phyloP scores from a whole-genome alignment of 2,329 filamentous ascomycete genomes.

The Colletotrichum graminicola region DNA sequence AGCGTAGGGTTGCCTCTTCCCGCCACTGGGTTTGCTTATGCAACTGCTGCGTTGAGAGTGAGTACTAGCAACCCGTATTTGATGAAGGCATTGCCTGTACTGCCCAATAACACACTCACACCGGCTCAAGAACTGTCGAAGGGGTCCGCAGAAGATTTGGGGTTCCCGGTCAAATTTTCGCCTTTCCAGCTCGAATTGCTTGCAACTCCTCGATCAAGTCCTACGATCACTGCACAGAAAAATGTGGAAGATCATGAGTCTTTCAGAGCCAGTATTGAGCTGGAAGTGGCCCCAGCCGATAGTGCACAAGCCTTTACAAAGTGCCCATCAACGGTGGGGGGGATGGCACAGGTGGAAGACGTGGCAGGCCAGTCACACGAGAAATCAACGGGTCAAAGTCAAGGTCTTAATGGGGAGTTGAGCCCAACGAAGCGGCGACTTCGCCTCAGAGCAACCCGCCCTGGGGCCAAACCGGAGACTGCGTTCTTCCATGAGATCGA shows the following conservation, averaged over 20 bases:
- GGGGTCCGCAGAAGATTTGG: slow-evolving; percentile 16
- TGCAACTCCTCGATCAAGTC: slow-evolving; percentile 29
- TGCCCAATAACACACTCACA: slow-evolving; percentile 52
- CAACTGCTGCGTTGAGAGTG: slow-evolving; percentile 57
- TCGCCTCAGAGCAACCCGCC: slow-evolving; percentile 44
- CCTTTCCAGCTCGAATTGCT: slow-evolving; percentile 41
- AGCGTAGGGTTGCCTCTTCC: slow-evolving; percentile 48
- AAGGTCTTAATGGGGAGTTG: not conserved
- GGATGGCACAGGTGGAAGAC: not conserved
- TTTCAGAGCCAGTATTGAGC: slow-evolving; percentile 32
- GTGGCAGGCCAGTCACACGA: not conserved
- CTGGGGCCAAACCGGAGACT: not conserved
- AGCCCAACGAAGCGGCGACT: slow-evolving; percentile 48
- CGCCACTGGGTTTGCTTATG: slow-evolving; percentile 63
- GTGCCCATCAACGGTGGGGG: not conserved
- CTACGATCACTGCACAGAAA: slow-evolving; percentile 21
- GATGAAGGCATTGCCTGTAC: slow-evolving; percentile 64
- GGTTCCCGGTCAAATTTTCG: slow-evolving; percentile 33
- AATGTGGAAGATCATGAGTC: slow-evolving; percentile 30
- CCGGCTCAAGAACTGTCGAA: not conserved
- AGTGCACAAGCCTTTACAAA: not conserved
- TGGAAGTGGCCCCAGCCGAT: not conserved
- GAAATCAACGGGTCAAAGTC: not conserved
- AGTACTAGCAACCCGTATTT: slow-evolving; percentile 64
- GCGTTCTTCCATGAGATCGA: slow-evolving; percentile 2